phyloP scores from a whole-genome alignment of 768 basidiomycete genomes.

The Boletus rufocinnamomeus region DNA sequence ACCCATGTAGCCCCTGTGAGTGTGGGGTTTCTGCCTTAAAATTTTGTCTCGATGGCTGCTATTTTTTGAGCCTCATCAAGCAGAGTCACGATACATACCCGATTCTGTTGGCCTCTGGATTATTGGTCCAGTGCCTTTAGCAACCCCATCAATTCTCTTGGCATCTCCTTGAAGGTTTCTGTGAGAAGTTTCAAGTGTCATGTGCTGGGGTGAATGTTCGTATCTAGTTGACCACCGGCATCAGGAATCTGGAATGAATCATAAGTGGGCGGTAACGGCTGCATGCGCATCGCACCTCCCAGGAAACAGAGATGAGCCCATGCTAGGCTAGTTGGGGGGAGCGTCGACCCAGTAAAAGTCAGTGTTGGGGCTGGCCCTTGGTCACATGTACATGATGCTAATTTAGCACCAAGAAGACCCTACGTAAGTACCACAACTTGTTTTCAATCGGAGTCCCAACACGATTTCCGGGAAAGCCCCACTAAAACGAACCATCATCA shows the following conservation, averaged over 20 bases:
- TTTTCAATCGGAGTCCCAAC: no score
- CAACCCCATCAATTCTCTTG: neutral
- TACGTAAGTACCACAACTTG: no score
- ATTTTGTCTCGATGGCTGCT: neutral
- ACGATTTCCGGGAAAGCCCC: no score
- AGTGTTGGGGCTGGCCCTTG: no score
- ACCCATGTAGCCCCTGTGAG: neutral
- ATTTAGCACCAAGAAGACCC: no score
- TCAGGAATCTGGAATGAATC: no score
- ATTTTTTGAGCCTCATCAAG: neutral
- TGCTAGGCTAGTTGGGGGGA: neutral
- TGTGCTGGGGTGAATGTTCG: no score
- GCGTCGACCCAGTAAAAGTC: no score
- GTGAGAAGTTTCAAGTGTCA: no score
- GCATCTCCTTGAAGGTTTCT: neutral
- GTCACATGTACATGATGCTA: no score
- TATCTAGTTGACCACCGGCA: no score
- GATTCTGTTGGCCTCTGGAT: neutral
- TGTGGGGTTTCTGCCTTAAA: neutral
- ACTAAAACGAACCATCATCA: neutral
- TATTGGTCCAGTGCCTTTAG: neutral
- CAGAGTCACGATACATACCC: neutral
- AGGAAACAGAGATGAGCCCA: neutral
- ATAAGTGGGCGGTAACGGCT: no score
- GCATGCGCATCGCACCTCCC: neutral